These are phyloP conservation scores for Termitomyces sp. DNA, from an alignment of 768 basidiomycete species.

Conservation along the genomic window DNA sequence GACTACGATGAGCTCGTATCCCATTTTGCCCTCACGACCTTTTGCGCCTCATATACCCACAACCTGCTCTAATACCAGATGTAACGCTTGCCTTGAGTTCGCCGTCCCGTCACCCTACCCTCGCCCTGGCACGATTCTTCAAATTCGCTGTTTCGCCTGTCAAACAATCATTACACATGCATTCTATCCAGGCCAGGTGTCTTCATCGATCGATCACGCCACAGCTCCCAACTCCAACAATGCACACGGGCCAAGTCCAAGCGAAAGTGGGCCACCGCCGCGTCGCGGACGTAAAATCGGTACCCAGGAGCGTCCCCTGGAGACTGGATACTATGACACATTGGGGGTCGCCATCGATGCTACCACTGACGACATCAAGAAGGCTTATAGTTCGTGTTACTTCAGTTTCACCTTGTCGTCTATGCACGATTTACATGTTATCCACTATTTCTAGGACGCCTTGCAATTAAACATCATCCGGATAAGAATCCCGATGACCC, in stretches of 20 bases:
- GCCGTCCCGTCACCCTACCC: constrained; percentile 55
- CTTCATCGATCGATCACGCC: constrained; percentile 17
- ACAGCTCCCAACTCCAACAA: constrained; percentile 6
- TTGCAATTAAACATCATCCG: constrained; percentile 88
- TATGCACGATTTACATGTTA: not conserved
- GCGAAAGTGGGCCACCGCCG: constrained; percentile 18
- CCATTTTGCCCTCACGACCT: constrained; percentile 58
- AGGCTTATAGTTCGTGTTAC: constrained; percentile 67
- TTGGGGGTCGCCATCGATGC: constrained; percentile 73
- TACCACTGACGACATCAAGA: constrained; percentile 82
- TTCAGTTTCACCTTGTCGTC: not conserved
- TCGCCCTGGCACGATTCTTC: constrained; percentile 50
- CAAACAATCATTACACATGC: constrained; percentile 51
- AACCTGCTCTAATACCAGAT: constrained; percentile 46
- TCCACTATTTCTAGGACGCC: constrained; percentile 41
- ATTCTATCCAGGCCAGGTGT: constrained; percentile 62
- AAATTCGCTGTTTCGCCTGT: constrained; percentile 69
- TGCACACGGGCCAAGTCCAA: constrained; percentile 16
- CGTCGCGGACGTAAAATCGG: constrained; percentile 75
- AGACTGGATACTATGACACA: constrained; percentile 88
- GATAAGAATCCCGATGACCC: constrained; percentile 92
- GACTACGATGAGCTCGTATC: constrained; percentile 37
- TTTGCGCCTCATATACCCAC: constrained; percentile 63
- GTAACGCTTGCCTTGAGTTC: constrained; percentile 58
- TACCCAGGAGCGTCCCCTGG: constrained; percentile 81